phyloP scores from a whole-genome alignment of 345 rosid genomes.

The Euphorbia pulcherrima region DNA sequence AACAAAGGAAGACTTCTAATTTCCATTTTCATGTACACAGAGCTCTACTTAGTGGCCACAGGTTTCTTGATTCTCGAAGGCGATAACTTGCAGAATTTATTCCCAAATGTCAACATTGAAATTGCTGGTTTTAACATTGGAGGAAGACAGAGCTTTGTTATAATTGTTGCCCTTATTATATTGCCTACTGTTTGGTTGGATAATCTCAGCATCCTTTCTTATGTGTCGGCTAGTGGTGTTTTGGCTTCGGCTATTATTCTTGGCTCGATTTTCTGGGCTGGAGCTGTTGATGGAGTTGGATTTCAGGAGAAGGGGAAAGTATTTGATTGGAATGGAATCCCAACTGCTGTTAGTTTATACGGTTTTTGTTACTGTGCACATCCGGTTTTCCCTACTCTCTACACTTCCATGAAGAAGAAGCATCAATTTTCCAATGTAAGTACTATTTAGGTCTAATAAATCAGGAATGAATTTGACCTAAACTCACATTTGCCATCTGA shows the following conservation, averaged over 20 bases:
- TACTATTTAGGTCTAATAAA: too few relatives aligned
- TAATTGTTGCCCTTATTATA: constrained; percentile 58
- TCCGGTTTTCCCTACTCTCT: constrained; percentile 82
- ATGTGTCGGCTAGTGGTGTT: constrained; percentile 85
- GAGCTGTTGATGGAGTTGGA: constrained; percentile 72
- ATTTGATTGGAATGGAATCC: constrained; percentile 50
- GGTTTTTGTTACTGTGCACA: constrained; percentile 92
- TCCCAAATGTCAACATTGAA: constrained; percentile 45
- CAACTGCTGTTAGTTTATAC: constrained; percentile 76
- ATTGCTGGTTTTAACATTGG: constrained; percentile 42
- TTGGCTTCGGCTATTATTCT: constrained; percentile 72
- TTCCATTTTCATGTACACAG: constrained; percentile 60
- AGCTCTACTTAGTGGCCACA: constrained; percentile 76
- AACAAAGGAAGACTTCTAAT: constrained; percentile 52
- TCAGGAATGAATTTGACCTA: too few relatives aligned
- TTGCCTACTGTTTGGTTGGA: constrained; percentile 86
- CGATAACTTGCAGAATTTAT: constrained; percentile 63
- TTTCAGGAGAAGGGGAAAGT: constrained; percentile 43
- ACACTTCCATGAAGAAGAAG: constrained; percentile 73
- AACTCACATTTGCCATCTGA: too few relatives aligned
- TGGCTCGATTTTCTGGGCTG: constrained; percentile 60
- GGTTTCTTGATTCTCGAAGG: constrained; percentile 91
- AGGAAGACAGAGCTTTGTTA: constrained; percentile 53
- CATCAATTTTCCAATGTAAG: constrained; percentile 79
- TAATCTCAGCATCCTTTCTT: constrained; percentile 67